These are phyloP conservation scores for Euryodendron excelsum DNA, from an alignment of 148 eudicot genomes.

Conservation along the genomic window DNA sequence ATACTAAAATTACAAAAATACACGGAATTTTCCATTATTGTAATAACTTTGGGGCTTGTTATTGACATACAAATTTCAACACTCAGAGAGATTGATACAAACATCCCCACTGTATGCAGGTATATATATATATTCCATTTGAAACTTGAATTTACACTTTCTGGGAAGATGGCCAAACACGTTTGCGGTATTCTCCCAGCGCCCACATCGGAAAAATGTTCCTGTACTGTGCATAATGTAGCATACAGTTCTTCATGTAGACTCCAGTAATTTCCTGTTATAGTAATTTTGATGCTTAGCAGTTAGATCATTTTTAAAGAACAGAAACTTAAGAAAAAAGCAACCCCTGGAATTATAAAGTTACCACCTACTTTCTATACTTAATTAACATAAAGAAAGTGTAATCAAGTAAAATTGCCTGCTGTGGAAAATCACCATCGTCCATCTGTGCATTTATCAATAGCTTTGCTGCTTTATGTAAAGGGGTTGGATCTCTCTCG, in stretches of 20 bases:
- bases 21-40: no score
- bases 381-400: not conserved
- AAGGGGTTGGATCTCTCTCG: constrained; percentile 36
- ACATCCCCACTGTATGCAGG: no score
- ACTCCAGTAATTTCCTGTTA: constrained; percentile 41
- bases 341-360: not conserved
- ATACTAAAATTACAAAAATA: no score
- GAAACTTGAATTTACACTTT: no score
- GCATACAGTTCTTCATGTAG: constrained; percentile 45
- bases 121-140: no score
- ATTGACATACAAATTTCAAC: no score
- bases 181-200: constrained; percentile 34
- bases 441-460: constrained; percentile 42
- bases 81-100: no score
- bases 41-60: no score
- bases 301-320: not conserved
- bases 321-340: not conserved
- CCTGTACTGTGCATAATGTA: constrained; percentile 38
- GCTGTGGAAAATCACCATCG: constrained; percentile 43
- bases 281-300: not conserved
- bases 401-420: no score
- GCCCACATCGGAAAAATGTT: constrained; percentile 44
- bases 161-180: no score
- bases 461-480: constrained; percentile 40
- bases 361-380: not conserved